phyloP scores from a whole-genome alignment of 2,329 filamentous ascomycete species.

The Curvularia sp. region DNA sequence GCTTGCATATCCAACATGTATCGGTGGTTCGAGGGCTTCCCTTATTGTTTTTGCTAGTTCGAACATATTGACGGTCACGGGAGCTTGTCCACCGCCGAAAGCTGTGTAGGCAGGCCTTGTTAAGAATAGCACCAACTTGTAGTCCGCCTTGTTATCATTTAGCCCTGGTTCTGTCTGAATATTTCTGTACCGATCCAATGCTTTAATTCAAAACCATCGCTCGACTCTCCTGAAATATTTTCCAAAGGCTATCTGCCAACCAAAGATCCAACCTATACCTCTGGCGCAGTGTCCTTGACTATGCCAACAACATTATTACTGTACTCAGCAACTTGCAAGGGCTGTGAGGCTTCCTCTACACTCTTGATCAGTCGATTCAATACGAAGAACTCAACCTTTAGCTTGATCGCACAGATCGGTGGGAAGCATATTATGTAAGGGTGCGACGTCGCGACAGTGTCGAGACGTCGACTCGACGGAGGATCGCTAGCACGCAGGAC shows the following conservation, averaged over 20 bases:
- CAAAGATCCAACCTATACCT: not conserved
- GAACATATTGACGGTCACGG: not conserved
- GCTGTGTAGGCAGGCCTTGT: not conserved
- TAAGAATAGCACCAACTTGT: not conserved
- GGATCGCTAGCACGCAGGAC: no score
- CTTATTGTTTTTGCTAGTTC: conserved; percentile 1
- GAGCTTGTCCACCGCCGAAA: conserved; percentile 1
- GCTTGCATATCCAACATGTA: conserved; percentile 3
- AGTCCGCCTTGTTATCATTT: not conserved
- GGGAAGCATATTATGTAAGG: not conserved
- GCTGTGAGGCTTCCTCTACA: conserved; percentile 1
- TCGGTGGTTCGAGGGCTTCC: not conserved
- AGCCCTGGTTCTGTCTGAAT: not conserved
- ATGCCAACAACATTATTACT: not conserved
- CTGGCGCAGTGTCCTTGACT: not conserved
- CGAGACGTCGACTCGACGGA: no score
- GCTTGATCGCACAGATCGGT: not conserved
- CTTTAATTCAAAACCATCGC: not conserved
- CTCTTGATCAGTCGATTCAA: no score
- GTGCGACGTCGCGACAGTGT: no score
- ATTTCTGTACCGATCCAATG: not conserved
- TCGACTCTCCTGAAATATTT: not conserved
- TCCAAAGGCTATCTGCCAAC: not conserved
- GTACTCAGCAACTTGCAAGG: not conserved
- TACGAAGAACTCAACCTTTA: no score